Evolutionary conservation across 208 protist species (phyloP).

Genomic region (Crithidia fasciculata): DNA sequence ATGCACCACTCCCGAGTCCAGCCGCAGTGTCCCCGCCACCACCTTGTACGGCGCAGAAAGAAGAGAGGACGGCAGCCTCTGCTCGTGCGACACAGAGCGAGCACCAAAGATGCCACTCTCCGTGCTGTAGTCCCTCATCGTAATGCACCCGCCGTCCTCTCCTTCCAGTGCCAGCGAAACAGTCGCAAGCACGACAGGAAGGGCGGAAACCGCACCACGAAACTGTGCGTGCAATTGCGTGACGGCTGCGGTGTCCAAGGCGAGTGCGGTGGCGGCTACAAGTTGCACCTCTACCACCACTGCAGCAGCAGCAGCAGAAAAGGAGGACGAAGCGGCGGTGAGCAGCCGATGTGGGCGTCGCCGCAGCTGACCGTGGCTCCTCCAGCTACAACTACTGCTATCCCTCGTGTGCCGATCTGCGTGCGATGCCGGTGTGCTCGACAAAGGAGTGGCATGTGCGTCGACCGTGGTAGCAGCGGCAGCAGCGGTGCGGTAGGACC

Average conservation of each 20-base stretch:
- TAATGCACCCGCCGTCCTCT: neutral
- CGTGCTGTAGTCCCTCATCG: neutral
- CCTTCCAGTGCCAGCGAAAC: neutral
- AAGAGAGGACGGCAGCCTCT: no score
- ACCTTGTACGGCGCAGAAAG: neutral
- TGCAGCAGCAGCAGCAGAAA: neutral
- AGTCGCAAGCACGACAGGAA: neutral
- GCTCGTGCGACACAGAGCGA: no score
- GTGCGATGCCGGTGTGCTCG: no score
- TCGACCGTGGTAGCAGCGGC: neutral
- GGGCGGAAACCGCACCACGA: no score
- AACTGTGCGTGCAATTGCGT: no score
- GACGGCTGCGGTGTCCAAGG: neutral
- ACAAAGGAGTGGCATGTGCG: no score
- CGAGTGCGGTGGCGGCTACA: neutral
- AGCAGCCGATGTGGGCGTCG: neutral
- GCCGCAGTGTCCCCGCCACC: neutral
- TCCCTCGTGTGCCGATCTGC: no score
- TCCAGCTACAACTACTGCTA: no score
- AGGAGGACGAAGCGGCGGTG: neutral
- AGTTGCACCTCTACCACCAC: conserved; percentile 1
- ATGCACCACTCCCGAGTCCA: neutral
- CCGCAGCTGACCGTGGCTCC: neutral
- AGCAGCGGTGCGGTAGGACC: neutral
- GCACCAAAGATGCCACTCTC: no score